Conservation (phyloP, 148 eudicot genomes). For the Cornus florida region DNA sequence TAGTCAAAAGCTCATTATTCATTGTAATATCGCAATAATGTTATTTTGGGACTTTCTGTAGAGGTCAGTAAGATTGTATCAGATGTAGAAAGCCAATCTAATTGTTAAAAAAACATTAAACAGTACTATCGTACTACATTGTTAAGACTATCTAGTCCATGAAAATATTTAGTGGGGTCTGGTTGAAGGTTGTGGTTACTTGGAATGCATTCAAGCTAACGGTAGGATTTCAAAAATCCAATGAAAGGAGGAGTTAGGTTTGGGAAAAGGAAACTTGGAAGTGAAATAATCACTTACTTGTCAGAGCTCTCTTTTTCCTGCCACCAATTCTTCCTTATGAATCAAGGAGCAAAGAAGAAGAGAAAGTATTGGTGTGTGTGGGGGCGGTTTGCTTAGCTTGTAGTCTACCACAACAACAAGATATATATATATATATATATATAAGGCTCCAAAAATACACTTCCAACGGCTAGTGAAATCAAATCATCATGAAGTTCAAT, state of each 20-base stretch:
- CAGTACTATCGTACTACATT: not conserved
- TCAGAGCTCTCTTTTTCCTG: conserved; percentile 2
- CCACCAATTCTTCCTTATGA: conserved; percentile 6
- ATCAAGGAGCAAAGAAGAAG: conserved; percentile 2
- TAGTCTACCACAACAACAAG: conserved; percentile 24
- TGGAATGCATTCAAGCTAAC: conserved; percentile 30
- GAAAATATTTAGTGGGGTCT: not conserved
- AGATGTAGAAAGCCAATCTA: not conserved
- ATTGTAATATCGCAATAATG: too few species aligned
- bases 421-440: too few species aligned
- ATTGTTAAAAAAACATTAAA: not conserved
- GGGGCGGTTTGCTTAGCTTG: conserved; percentile 43
- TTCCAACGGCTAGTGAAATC: not conserved
- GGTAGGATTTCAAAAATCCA: conserved; percentile 18
- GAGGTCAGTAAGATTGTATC: too few species aligned
- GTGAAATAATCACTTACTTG: conserved; percentile 3
- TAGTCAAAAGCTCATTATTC: too few species aligned
- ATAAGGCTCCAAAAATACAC: not conserved
- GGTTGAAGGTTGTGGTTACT: conserved; percentile 6
- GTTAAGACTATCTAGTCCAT: not conserved
- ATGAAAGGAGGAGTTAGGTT: conserved; percentile 40
- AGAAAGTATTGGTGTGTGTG: conserved; percentile 20
- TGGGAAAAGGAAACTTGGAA: conserved; percentile 25
- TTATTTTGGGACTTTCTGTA: too few species aligned
- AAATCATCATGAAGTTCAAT: not conserved